Evolutionary conservation across 257 asterid species (phyloP), one percentile per base, ranked within the genome.

Genomic region (Fraxinus excelsior): DNA sequence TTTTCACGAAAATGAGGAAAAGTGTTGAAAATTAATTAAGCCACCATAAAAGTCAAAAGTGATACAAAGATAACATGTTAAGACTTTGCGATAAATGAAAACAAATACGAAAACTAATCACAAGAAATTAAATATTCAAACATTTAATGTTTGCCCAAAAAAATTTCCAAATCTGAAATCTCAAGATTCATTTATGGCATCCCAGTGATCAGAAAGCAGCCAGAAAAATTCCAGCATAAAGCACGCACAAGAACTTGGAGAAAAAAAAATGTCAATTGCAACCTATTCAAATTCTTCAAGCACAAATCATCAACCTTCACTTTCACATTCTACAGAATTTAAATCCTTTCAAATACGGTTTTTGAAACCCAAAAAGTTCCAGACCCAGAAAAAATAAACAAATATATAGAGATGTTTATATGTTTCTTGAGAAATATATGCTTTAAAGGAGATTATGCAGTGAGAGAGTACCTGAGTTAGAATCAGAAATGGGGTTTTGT

Each of bases 401-500:
- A 56, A 32, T 46, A 34, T 7, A 56, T 7, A n/a, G 28, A 21
- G 67, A 14, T 32, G 32, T 31, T 16, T 7, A 34, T 38, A 19
- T 14, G 4, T 70, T 65, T 23, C 58, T 32, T 14, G 12, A 56
- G 56, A 72, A 73, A 66, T 29, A 70, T 11, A 40, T 29, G 65
- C 51, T 66, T 5, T 29, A 49, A 18, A 75, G 40, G 75, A 44
- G 69, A 72, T 67, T 14, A 67, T 68, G 68, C 67, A 53, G 67
- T 34, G 51, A 70, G 64, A 32, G 51, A 62, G 68, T 37, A 78
- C 81, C 78, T 18, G 28, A 46, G 53, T 75, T 56, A 67, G 67
- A 58, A 80, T 74, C 77, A 76, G 80, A 82, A 66, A 77, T 49
- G 81, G 81, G 75, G 53, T 31, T 74, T 71, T 29, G 25, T 77